Base-by-base conservation (phyloP, 768 basidiomycete genomes). In the Rossbeevera mucosa region DNA sequence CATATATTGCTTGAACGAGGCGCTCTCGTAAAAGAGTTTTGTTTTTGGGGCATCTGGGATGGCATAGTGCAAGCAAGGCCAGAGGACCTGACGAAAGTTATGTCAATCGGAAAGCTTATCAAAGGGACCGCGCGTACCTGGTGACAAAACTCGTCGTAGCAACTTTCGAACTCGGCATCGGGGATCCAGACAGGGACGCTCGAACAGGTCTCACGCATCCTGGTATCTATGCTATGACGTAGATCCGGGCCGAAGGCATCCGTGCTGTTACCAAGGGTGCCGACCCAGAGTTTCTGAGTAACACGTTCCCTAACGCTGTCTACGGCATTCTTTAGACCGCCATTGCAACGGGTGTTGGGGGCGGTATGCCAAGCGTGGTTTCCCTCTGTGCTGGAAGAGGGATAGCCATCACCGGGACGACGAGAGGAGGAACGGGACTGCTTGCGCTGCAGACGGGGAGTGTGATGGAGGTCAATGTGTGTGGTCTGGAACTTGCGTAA, bases 31-130 rank as follows among this genome's bases (percentile, higher is more conserved):
- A 65, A 88, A 90, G 33, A 80, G 65, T 56, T 88, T 91, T 0
- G 86, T 91, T 71, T 88, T 91, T 0, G 90, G 90, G 1, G 90
- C 91, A 62, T 92, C 90, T 2, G 90, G 90, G 44, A 92, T 80
- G 9, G 87, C 86, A 60, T 91, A 93, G 66, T 93, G 91, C 16
- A 94, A 72, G 57, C 85, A 86, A 0, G 91, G 91, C 91, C 91
- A 94, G 25, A 93, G 77, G 16, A 93, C 89, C 68, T 74, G 54
- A 46, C 7, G 2, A 18, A 36, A n/a, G 26, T 59, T 57, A 7
- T 60, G 53, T 31, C 58, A 60, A 13, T 55, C 56, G 7, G 12
- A 46, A 21, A 31, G 45, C 21, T 48, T 52, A 9, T 14, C 31
- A 7, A 1, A 20, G 33, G n/a, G 4, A 36, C 9, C 9, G 55